A percentile compares a stretch with the other conserved stretches of the same genome.
These are phyloP conservation scores for Beauveria asiatica DNA, from an alignment of 2,329 filamentous ascomycete genomes.

Conservation along the genomic window DNA sequence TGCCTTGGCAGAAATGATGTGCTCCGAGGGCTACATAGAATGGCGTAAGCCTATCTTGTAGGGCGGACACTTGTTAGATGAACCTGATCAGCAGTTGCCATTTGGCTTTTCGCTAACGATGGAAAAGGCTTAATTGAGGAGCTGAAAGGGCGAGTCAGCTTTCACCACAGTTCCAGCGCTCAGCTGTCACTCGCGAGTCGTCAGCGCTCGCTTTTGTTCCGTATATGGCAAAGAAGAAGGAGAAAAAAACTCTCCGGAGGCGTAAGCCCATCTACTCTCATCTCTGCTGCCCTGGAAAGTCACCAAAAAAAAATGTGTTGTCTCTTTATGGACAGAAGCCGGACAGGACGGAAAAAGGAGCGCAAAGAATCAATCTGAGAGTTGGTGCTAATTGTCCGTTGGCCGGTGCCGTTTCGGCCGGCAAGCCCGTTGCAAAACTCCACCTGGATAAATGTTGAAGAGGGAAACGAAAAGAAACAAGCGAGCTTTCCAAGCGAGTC, in stretches of 20 bases:
- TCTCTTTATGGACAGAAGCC: neutral
- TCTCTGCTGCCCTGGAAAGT: too few relatives aligned
- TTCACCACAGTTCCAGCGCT: neutral
- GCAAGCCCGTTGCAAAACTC: neutral
- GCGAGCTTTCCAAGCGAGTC: neutral
- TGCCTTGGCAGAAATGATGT: too few relatives aligned
- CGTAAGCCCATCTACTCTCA: too few relatives aligned
- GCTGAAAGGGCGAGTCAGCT: neutral
- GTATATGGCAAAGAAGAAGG: neutral
- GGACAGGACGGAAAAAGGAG: neutral
- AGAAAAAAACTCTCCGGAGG: neutral
- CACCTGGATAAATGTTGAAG: neutral
- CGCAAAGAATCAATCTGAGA: too few relatives aligned
- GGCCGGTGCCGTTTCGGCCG: neutral
- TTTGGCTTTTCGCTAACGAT: neutral
- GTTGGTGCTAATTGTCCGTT: neutral
- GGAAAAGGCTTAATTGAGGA: neutral
- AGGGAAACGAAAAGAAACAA: too few relatives aligned
- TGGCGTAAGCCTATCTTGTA: neutral
- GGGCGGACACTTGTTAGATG: neutral
- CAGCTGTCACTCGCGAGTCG: neutral
- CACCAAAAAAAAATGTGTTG: neutral
- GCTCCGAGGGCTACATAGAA: too few relatives aligned
- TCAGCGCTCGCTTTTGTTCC: neutral
- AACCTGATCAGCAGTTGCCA: neutral